Evolutionary conservation across 768 basidiomycete species (phyloP).

Genomic region (Auriculariales sp.): DNA sequence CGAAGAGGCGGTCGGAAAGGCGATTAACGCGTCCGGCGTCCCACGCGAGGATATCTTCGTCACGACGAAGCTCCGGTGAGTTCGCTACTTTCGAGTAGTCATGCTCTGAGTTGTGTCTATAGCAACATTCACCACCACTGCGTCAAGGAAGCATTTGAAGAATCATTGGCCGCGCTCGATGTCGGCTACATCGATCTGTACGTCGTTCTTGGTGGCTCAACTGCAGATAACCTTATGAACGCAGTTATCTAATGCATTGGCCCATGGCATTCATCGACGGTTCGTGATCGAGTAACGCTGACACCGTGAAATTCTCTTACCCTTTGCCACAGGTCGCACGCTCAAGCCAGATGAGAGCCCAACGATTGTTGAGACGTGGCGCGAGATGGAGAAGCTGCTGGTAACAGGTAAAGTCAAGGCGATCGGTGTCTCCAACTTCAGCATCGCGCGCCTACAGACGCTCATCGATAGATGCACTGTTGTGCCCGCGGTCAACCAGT

Average conservation of each 20-base stretch:
- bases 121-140: constrained; percentile 17
- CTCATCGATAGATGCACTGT: constrained; percentile 40
- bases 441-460: constrained; percentile 43
- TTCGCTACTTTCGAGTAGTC: not conserved
- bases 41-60: constrained; percentile 31
- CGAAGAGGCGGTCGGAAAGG: constrained; percentile 59
- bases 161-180: constrained; percentile 25
- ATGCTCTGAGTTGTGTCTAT: not conserved
- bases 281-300: constrained; percentile 7
- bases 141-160: constrained; percentile 26
- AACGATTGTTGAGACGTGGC: constrained; percentile 55
- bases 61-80: constrained; percentile 33
- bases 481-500: constrained; percentile 67
- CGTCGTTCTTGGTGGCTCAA: not conserved
- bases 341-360: constrained; percentile 14
- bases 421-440: constrained; percentile 73
- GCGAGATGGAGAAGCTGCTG: constrained; percentile 48
- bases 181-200: constrained; percentile 35
- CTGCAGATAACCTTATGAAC: not conserved
- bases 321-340: constrained; percentile 4
- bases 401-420: constrained; percentile 42
- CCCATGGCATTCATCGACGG: constrained; percentile 50
- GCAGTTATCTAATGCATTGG: constrained; percentile 58
- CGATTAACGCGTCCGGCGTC: constrained; percentile 20
- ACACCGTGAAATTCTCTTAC: not conserved